Evolutionary conservation across 129 eudicot species (phyloP), one percentile per base, ranked within the genome.

Genomic region (Ambrosia trifida): DNA sequence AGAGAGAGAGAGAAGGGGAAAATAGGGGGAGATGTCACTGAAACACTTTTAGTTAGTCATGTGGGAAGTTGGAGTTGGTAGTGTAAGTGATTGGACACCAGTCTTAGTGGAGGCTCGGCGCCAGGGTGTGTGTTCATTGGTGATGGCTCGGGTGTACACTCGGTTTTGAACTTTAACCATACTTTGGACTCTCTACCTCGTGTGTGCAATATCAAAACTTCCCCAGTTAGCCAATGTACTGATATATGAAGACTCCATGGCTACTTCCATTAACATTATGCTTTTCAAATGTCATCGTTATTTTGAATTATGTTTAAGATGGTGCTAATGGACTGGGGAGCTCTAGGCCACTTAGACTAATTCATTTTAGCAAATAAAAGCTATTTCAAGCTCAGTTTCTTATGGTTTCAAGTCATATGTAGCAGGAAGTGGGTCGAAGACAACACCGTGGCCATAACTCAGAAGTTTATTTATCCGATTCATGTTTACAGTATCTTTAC

Each of bases 131-230:
- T 78, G 11, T 75, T 85, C 54, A 84, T 85, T 0, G 85, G 85
- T 24, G 79, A 79, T 61, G 83, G 84, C 43, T 73, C 54, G 68
- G 83, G 68, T 28, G 30, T 87, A 17, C 69, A 77, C 2, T 11
- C 74, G 0, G 97, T 91, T 17, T 56, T 85, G 58, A 77, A 66
- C 76, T 75, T 90, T 3, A 90, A 90, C 72, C 91, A 83, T 49
- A 87, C 97, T 18, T 76, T 73, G 58, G 95, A 95, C 17, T 74
- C 79, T 7, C 83, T 90, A 49, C 97, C 95, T 4, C 36, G 63
- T 70, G 87, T 79, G 40, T 90, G 95, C 74, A 79, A 83, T 4
- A 82, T 90, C 46, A 78, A 85, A 24, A 90, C 95, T 36, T 91
- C 97, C 5, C 86, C 89, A 1, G 70, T 77, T 75, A 85, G 89